phyloP scores from a whole-genome alignment of 805 yeast species.

The Hagleromyces aurorensis region DNA sequence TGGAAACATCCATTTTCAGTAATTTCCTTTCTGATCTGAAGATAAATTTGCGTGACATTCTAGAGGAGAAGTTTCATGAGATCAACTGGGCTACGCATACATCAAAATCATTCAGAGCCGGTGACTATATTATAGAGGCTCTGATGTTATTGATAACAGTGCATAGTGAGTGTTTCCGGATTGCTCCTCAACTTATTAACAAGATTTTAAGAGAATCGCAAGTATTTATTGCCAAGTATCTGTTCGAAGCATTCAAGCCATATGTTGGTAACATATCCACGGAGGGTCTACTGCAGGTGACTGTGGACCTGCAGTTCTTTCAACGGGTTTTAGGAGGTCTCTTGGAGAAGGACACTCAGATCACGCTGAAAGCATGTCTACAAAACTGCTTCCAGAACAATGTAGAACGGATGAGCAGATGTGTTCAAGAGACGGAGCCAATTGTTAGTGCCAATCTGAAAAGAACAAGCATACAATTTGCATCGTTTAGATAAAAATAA shows the following conservation, averaged over 20 bases:
- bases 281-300: conserved; percentile 43
- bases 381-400: conserved; percentile 29
- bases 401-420: conserved; percentile 17
- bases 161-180: conserved; percentile 43
- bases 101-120: conserved; percentile 33
- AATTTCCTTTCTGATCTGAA: conserved; percentile 45
- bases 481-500: conserved; percentile 21
- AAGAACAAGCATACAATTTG: conserved; percentile 28
- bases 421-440: conserved; percentile 25
- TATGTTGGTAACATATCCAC: conserved; percentile 39
- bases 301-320: conserved; percentile 48
- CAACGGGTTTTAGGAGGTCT: conserved; percentile 26
- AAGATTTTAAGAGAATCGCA: conserved; percentile 39
- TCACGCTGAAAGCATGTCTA: conserved; percentile 25
- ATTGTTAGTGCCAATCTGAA: conserved; percentile 26
- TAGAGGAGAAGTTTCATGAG: conserved; percentile 33
- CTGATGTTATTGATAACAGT: conserved; percentile 42
- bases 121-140: conserved; percentile 42
- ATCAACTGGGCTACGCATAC: conserved; percentile 37
- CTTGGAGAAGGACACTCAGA: conserved; percentile 27
- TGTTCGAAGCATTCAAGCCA: conserved; percentile 35
- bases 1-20: conserved; percentile 47
- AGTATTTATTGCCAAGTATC: conserved; percentile 31
- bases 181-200: conserved; percentile 40
- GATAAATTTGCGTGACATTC: conserved; percentile 33